Base-by-base conservation (phyloP, 306 rosid genomes). In the Calophaca sinica region DNA sequence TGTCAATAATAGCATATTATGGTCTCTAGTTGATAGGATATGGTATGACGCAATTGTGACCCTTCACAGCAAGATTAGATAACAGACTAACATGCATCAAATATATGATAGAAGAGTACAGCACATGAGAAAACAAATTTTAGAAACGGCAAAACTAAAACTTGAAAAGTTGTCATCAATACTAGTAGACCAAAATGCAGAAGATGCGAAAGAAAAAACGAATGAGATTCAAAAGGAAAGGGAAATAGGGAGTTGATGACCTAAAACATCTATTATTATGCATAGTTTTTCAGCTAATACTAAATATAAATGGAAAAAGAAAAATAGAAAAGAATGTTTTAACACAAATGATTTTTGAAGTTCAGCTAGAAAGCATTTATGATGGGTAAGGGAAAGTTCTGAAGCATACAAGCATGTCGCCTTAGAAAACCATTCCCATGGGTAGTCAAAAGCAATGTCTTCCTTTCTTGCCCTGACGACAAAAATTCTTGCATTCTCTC, bases 401-500 rank as follows among this genome's bases (percentile, higher is more conserved):
- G 51, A 33, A 70, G 36, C 90, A 29, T 90, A 94, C 98, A 86
- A 15, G 87, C 61, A 72, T 73, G 85, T 85, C 93, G 87, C 59
- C 76, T 75, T 50, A 80, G 57, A 70, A 88, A 82, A 57, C 96
- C 88, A 68, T 79, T 81, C 70, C 92, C 90, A 7, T 89, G 82
- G 49, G 87, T 62, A 48, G 80, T 35, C 12, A 83, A 76, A 61
- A 83, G 86, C 80, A 76, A 60, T 8, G 87, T 68, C 54, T 75
- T 89, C 75, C 88, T 81, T 77, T 90, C 96, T 85, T 90, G 93
- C 69, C 93, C 89, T 3, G 90, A 68, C 5, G 96, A 85, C 60
- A 92, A 77, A 76, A 96, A 82, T 74, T 96, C 96, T 75, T 90
- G 96, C 91, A 90, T 89, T 82, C 97, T 91, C 82, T 90, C 90